Evolutionary conservation across 108 stramenopile species (phyloP).

Genomic region (Nitzschia inconspicua): DNA sequence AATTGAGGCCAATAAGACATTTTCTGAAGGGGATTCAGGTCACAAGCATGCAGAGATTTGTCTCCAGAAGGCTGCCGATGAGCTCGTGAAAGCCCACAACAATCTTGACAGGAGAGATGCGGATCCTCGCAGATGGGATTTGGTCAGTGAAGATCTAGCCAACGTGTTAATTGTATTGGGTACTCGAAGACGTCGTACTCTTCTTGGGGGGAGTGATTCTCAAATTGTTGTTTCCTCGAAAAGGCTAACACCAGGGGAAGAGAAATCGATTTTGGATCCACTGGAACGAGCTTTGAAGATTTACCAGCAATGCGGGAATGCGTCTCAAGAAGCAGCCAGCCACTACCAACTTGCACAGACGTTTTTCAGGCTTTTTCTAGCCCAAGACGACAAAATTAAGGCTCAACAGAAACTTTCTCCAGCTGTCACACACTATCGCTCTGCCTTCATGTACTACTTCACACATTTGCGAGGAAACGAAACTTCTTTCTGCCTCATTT

Average conservation of each 20-base stretch:
- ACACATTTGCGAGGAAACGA: constrained; percentile 54
- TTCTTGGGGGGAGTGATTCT: constrained; percentile 45
- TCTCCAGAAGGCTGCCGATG: constrained; percentile 72
- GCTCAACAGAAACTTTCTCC: constrained; percentile 75
- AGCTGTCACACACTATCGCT: constrained; percentile 65
- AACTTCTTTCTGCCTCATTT: constrained; percentile 71
- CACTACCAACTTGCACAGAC: constrained; percentile 84
- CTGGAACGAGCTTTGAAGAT: constrained; percentile 75
- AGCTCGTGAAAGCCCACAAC: constrained; percentile 71
- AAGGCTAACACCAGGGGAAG: constrained; percentile 64
- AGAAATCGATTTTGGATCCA: constrained; percentile 73
- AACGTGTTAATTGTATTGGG: constrained; percentile 76
- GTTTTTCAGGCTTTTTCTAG: constrained; percentile 77
- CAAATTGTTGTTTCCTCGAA: constrained; percentile 52
- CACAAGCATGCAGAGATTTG: constrained; percentile 63
- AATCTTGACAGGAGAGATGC: constrained; percentile 62
- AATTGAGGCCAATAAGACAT: constrained; percentile 63
- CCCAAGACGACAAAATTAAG: constrained; percentile 72
- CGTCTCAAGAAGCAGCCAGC: constrained; percentile 78
- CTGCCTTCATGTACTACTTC: constrained; percentile 66
- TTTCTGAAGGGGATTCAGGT: constrained; percentile 25
- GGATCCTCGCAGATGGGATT: constrained; percentile 78
- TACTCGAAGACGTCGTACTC: constrained; percentile 72
- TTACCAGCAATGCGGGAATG: constrained; percentile 65
- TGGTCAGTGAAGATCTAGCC: constrained; percentile 82